Conservation (phyloP, 768 basidiomycete genomes). For the Hydnomerulius pinastri region DNA sequence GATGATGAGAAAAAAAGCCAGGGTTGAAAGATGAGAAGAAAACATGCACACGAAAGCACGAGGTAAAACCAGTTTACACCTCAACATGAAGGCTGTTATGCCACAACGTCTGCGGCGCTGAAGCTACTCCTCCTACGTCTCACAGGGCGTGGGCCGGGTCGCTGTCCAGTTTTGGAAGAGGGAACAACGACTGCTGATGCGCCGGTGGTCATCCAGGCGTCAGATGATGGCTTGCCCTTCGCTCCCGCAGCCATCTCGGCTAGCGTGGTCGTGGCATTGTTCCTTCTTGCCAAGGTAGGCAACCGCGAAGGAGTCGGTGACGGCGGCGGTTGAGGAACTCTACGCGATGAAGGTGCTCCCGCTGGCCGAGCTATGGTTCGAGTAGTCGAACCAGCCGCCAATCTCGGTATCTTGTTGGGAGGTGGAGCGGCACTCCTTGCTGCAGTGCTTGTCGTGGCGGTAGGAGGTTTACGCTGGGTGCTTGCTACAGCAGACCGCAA, state of each 20-base stretch:
- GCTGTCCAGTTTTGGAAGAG: conserved; percentile 62
- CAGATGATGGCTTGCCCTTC: conserved; percentile 40
- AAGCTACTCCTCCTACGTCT: conserved; percentile 84
- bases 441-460: conserved; percentile 34
- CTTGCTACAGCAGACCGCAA: conserved; percentile 67
- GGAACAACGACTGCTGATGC: conserved; percentile 69
- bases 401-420: conserved; percentile 68
- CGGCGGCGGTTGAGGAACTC: conserved; percentile 49
- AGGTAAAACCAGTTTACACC: conserved; percentile 6
- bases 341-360: conserved; percentile 33
- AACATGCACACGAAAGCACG: conserved; percentile 16
- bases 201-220: conserved; percentile 81
- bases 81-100: conserved; percentile 41
- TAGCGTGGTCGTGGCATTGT: conserved; percentile 44
- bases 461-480: conserved; percentile 55
- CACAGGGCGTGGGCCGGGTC: conserved; percentile 73
- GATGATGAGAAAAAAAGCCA: conserved; percentile 4
- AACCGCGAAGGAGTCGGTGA: conserved; percentile 76
- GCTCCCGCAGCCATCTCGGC: conserved; percentile 49
- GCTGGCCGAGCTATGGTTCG: conserved; percentile 47
- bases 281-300: conserved; percentile 69
- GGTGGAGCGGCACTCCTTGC: conserved; percentile 48
- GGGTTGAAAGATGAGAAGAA: not conserved
- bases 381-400: conserved; percentile 54
- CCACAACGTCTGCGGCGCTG: conserved; percentile 83